Evolutionary conservation across 1,284 basidiomycete species (phyloP).

Genomic region (Moesziomyces globuligerus): DNA sequence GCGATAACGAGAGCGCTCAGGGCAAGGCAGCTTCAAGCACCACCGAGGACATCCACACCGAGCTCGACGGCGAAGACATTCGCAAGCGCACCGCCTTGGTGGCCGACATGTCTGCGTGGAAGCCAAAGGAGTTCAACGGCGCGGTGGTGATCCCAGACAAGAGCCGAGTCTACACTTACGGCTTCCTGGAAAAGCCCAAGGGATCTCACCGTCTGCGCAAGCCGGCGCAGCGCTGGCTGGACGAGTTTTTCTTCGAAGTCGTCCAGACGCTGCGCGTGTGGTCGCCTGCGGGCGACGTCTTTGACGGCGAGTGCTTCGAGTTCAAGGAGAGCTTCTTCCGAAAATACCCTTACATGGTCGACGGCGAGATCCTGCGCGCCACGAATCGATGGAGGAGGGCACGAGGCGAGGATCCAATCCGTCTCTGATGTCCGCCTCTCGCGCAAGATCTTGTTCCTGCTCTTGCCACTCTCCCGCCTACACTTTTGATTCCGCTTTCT

Average conservation of each 20-base stretch:
- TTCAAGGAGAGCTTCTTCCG: slow-evolving; percentile 50
- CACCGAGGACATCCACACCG: slow-evolving; percentile 2
- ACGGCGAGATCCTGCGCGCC: slow-evolving; percentile 40
- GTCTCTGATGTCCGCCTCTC: slow-evolving; percentile 20
- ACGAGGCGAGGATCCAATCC: slow-evolving; percentile 44
- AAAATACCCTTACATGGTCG: slow-evolving; percentile 49
- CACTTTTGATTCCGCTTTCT: background rate
- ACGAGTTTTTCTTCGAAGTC: slow-evolving; percentile 40
- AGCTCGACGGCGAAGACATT: slow-evolving; percentile 25
- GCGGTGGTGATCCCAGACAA: slow-evolving; percentile 40
- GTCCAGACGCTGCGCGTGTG: slow-evolving; percentile 41
- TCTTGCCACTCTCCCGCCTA: background rate
- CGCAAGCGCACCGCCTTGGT: slow-evolving; percentile 40
- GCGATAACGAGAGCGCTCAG: background rate
- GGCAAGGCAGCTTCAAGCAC: background rate
- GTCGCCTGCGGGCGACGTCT: slow-evolving; percentile 46
- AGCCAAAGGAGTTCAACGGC: slow-evolving; percentile 17
- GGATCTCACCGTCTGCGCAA: slow-evolving; percentile 43
- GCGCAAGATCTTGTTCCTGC: background rate
- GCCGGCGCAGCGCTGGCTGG: slow-evolving; percentile 45
- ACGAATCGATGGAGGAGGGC: slow-evolving; percentile 49
- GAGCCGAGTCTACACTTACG: slow-evolving; percentile 38
- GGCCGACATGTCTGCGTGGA: slow-evolving; percentile 44
- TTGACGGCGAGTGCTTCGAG: slow-evolving; percentile 49
- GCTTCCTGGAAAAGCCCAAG: slow-evolving; percentile 42